These are phyloP conservation scores for Wallacemonas sp. DNA, from an alignment of 208 protist species.

Conservation along the genomic window DNA sequence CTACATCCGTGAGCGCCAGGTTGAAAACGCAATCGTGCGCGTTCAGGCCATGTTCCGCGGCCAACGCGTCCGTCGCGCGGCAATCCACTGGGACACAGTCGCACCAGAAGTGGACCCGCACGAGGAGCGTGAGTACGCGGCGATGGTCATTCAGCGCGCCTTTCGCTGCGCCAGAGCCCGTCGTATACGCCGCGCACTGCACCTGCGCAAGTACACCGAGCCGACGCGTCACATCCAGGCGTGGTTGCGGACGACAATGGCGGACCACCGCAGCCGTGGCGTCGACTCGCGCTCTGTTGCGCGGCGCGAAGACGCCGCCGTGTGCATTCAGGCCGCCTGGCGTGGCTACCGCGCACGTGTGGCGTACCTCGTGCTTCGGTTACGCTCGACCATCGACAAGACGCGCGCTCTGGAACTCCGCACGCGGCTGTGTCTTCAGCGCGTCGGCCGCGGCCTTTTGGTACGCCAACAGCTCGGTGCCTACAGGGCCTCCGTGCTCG, in stretches of 20 bases:
- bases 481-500: not conserved
- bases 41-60: constrained; percentile 51
- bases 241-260: constrained; percentile 47
- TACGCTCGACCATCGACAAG: constrained; percentile 32
- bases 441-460: constrained; percentile 1
- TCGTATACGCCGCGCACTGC: not conserved
- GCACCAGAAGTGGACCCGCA: constrained; percentile 18
- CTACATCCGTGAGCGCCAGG: constrained; percentile 25
- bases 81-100: no score
- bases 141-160: constrained; percentile 59
- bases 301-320: constrained; percentile 33
- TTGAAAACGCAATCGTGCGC: constrained; percentile 16
- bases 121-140: constrained; percentile 57
- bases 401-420: constrained; percentile 3
- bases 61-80: not conserved
- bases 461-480: not conserved
- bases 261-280: constrained; percentile 36
- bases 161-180: constrained; percentile 40
- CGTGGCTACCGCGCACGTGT: constrained; percentile 50
- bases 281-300: constrained; percentile 42
- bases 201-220: constrained; percentile 20
- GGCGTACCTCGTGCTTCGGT: constrained; percentile 36
- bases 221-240: constrained; percentile 41
- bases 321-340: constrained; percentile 66
- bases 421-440: constrained; percentile 21